Evolutionary conservation across 345 rosid genomes (phyloP), one percentile per base, ranked within the genome.

Genomic region (Limnanthes douglasii): DNA sequence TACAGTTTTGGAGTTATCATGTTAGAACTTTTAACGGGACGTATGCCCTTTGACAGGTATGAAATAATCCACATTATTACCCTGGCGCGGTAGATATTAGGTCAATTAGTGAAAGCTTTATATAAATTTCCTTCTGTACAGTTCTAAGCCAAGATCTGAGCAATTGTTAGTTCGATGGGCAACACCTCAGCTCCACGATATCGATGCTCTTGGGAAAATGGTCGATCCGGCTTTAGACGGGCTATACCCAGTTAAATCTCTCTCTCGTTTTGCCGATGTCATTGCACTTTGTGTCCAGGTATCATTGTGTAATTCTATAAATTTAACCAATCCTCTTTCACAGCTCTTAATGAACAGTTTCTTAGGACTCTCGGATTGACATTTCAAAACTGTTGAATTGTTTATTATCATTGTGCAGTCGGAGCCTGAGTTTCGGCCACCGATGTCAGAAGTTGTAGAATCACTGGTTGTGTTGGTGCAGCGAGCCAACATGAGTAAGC

Each of bases 101-200:
- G n/a, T n/a, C n/a, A n/a, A n/a, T n/a, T n/a, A n/a, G n/a, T n/a
- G n/a, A n/a, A n/a, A n/a, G n/a, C n/a, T n/a, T n/a, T n/a, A n/a
- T n/a, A n/a, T n/a, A n/a, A n/a, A n/a, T n/a, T n/a, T n/a, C n/a
- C n/a, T n/a, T n/a, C n/a, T n/a, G 37, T 40, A 36, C 86, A 90
- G 98, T 70, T 64, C 94, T 23, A 84, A 74, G 66, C 69, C 81
- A 46, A 80, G 94, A 48, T 39, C 64, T 5, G 96, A 90, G 68
- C 98, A 90, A 60, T 84, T 94, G 42, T 52, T 90, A 70, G 98
- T 90, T 47, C 65, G 93, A 54, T 90, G 98, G 98, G 94, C 94
- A 14, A 90, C 88, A n/a, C 98, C 98, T 54, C 96, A 90, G 61
- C 98, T 90, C 34, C 98, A 88, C n/a, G 97, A 83, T 45, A 88